phyloP scores from a whole-genome alignment of 345 rosid genomes.

The Eutrema japonicum region DNA sequence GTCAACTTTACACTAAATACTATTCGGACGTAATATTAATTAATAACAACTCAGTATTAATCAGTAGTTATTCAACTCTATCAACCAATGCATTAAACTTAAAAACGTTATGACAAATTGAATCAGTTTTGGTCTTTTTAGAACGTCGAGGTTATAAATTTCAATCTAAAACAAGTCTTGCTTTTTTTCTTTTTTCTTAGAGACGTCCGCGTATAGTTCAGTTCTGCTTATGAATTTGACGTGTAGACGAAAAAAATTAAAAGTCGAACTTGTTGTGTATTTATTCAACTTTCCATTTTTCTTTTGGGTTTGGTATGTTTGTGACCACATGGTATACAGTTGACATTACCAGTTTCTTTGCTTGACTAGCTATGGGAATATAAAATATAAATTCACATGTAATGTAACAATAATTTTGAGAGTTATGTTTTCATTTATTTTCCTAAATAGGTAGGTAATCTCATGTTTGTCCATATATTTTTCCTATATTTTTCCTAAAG shows the following conservation, averaged over 20 bases:
- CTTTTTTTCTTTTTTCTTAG: neutral
- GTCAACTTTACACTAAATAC: neutral
- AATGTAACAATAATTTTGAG: neutral
- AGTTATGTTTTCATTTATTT: neutral
- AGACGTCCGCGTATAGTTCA: slow-evolving; percentile 15
- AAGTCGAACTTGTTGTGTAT: slow-evolving; percentile 11
- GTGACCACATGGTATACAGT: slow-evolving; percentile 30
- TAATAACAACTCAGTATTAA: neutral
- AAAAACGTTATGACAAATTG: neutral
- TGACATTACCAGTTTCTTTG: slow-evolving; percentile 31
- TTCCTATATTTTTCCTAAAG: no score
- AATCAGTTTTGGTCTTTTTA: neutral
- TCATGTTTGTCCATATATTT: no score
- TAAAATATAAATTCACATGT: neutral
- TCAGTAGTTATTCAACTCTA: neutral
- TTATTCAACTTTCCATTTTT: neutral
- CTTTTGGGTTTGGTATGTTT: slow-evolving; percentile 8
- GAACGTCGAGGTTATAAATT: neutral
- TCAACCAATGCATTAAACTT: neutral
- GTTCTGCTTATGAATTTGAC: slow-evolving; percentile 16
- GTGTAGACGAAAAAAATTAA: slow-evolving; percentile 17
- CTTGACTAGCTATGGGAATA: neutral
- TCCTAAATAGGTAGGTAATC: neutral
- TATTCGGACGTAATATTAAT: neutral
- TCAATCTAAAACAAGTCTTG: neutral